Percentiles rank a stretch among this genome's conserved stretches.
phyloP scores from a whole-genome alignment of 1,139 yeast genomes.

The Saccharomyces hybrid region DNA sequence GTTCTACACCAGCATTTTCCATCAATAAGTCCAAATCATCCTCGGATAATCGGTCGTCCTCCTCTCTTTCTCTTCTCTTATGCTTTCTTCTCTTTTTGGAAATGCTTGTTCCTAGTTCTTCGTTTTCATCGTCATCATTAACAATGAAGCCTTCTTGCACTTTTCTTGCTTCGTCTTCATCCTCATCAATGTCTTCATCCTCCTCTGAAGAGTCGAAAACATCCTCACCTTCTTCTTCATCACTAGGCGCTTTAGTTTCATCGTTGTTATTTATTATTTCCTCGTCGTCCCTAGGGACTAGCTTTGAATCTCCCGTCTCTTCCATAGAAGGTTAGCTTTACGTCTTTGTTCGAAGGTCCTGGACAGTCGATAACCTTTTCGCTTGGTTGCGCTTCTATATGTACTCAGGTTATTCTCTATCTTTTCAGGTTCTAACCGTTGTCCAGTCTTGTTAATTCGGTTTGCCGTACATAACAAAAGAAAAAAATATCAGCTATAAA shows the following conservation, averaged over 20 bases:
- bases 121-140: conserved; percentile 76
- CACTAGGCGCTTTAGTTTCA: conserved; percentile 31
- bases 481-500: not conserved
- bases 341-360: not conserved
- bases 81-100: conserved; percentile 39
- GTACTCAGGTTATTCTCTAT: not conserved
- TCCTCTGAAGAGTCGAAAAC: conserved; percentile 66
- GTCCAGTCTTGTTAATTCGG: not conserved
- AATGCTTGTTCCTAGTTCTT: conserved; percentile 36
- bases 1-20: conserved; percentile 71
- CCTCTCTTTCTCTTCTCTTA: conserved; percentile 30
- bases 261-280: conserved; percentile 29
- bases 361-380: not conserved
- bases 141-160: conserved; percentile 91
- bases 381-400: not conserved
- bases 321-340: not conserved
- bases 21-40: conserved; percentile 87
- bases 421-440: not conserved
- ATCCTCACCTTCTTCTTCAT: conserved; percentile 40
- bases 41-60: conserved; percentile 70
- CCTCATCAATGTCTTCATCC: conserved; percentile 71
- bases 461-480: not conserved
- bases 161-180: conserved; percentile 64
- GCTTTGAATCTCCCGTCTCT: not conserved
- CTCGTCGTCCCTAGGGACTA: conserved; percentile 21